These are phyloP conservation scores for Penicillium digitatum DNA, from an alignment of 2,329 filamentous ascomycete genomes.

Conservation along the genomic window DNA sequence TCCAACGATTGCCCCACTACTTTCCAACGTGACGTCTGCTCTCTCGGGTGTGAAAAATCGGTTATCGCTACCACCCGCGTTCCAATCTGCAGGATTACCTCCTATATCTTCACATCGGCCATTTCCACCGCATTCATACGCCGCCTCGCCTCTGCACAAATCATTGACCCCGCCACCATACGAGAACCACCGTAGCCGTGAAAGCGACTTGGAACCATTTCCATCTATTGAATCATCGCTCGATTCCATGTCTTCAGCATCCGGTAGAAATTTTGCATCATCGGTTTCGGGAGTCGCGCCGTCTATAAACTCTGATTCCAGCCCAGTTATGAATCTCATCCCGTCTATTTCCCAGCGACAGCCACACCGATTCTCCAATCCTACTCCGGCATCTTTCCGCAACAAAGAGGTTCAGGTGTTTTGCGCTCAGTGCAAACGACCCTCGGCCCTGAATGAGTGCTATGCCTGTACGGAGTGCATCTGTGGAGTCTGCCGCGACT, in stretches of 20 bases:
- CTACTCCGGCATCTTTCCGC: slow-evolving; percentile 52
- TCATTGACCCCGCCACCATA: slow-evolving; percentile 79
- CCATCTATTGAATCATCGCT: slow-evolving; percentile 81
- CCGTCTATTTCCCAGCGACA: slow-evolving; percentile 36
- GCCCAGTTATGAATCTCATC: slow-evolving; percentile 48
- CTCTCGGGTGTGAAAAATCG: slow-evolving; percentile 47
- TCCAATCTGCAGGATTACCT: slow-evolving; percentile 48
- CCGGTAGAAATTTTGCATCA: slow-evolving; percentile 68
- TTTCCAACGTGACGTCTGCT: slow-evolving; percentile 39
- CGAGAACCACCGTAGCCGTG: slow-evolving; percentile 47
- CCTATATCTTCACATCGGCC: slow-evolving; percentile 38
- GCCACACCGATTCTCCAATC: slow-evolving; percentile 43
- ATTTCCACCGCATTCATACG: slow-evolving; percentile 58
- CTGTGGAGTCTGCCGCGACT: slow-evolving; percentile 83
- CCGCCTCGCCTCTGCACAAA: slow-evolving; percentile 86
- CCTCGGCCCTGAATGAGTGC: slow-evolving; percentile 73
- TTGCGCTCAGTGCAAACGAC: slow-evolving; percentile 78
- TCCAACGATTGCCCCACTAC: slow-evolving; percentile 39
- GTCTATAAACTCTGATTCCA: slow-evolving; percentile 66
- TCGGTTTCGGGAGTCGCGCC: slow-evolving; percentile 62
- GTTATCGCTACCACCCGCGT: slow-evolving; percentile 59
- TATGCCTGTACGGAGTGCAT: slow-evolving; percentile 97
- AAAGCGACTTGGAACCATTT: slow-evolving; percentile 70
- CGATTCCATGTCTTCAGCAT: slow-evolving; percentile 49
- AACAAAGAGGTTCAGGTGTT: slow-evolving; percentile 71